These are phyloP conservation scores for Hylodesmum podocarpum DNA, from an alignment of 306 rosid species.

Conservation along the genomic window DNA sequence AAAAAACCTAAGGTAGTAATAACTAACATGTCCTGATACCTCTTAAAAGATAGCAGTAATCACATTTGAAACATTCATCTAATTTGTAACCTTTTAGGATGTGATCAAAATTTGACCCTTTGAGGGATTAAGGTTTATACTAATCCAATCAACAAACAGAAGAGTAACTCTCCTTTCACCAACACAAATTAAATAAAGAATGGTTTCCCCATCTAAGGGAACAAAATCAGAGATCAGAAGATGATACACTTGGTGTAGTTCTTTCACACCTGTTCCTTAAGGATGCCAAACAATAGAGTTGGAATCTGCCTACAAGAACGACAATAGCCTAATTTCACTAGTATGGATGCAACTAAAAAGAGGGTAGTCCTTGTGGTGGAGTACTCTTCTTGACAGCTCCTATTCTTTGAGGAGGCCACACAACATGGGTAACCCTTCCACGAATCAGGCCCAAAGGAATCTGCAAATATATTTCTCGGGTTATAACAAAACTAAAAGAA, in stretches of 20 bases:
- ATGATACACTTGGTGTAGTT: slow-evolving; percentile 36
- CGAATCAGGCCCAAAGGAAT: slow-evolving; percentile 72
- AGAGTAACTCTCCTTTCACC: background rate
- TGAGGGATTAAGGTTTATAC: background rate
- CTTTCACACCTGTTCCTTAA: slow-evolving; percentile 57
- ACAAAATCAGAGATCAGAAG: slow-evolving; percentile 18
- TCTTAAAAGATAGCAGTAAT: too few relatives aligned
- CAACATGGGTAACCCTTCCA: slow-evolving; percentile 85
- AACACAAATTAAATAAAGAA: slow-evolving; percentile 1
- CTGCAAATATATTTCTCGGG: slow-evolving; percentile 48
- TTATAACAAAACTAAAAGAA: slow-evolving; percentile 26
- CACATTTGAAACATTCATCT: too few relatives aligned
- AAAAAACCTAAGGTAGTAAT: too few relatives aligned
- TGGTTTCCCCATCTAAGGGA: slow-evolving; percentile 4
- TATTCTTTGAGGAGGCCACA: slow-evolving; percentile 96
- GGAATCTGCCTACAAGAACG: too few relatives aligned
- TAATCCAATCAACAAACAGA: slow-evolving; percentile 17
- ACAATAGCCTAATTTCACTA: background rate
- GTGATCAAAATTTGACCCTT: background rate
- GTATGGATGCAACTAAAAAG: slow-evolving; percentile 25
- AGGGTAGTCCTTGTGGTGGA: slow-evolving; percentile 40
- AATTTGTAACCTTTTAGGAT: background rate
- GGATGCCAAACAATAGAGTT: too few relatives aligned
- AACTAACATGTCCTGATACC: too few relatives aligned
- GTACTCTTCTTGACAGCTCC: slow-evolving; percentile 69